Base-by-base conservation (phyloP, 768 basidiomycete genomes). In the Boletus rubescentipes region DNA sequence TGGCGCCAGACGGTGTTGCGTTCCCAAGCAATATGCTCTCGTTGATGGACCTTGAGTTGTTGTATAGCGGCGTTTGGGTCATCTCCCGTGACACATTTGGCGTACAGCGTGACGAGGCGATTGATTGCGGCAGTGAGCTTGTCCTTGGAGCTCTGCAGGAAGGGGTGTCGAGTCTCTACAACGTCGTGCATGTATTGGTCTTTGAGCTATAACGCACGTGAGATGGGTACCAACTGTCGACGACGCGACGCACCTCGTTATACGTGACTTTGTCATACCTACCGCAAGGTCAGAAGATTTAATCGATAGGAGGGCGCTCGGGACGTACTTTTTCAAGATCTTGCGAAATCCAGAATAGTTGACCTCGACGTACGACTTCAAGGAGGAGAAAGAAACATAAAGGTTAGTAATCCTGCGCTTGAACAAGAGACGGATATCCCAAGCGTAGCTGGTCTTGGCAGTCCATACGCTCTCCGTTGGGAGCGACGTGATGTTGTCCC, bases 1-100 rank as follows among this genome's bases (percentile, higher is more conserved):
- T 92, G 88, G 23, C 93, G 80, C 97, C 97, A 99, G 12, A 98
- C 88, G 1, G 97, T 99, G 65, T 98, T 94, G 31, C 97, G 83
- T 65, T 98, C 96, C 86, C 95, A 96, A 4, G 96, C 95, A 57
- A 96, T 89, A 66, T 93, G 89, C 71, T 98, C 94, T 18, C 93
- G 85, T 52, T 95, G 86, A 67, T 95, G 85, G 15, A 93, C 78
- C 57, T 85, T 84, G 41, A 99, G 81, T 66, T 96, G 91, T 59
- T 90, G 85, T 39, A 83, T 79, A 0, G 95, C 95, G 16, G 80
- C 67, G 2, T 75, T 70, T 20, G 73, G 63, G 69, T 98, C 89
- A 9, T 86, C 89, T 2, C 77, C 78, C 0, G 90, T 86, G 29
- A 95, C 89, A 58, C 96, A 93, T 61, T 89, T 87, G 20, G 93